These are phyloP conservation scores for Debaryomyces nepalensis DNA, from an alignment of 1,139 yeast species.

Conservation along the genomic window DNA sequence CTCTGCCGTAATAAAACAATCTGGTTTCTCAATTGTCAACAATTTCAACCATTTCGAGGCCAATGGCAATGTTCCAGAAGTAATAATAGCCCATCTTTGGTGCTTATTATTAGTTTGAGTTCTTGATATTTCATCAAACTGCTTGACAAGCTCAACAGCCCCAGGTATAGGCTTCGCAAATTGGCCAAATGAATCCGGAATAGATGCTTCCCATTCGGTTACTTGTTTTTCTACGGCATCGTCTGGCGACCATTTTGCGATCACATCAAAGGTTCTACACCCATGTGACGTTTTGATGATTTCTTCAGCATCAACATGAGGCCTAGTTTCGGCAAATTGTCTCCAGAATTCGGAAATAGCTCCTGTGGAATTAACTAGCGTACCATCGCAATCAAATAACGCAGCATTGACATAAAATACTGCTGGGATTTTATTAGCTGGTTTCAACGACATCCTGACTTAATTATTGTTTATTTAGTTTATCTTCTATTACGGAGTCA, in stretches of 20 bases:
- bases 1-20: slow-evolving; percentile 23
- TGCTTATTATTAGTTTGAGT: slow-evolving; percentile 19
- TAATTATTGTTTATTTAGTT: no score
- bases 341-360: slow-evolving; percentile 24
- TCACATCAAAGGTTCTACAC: slow-evolving; percentile 23
- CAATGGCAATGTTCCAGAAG: slow-evolving; percentile 23
- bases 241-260: slow-evolving; percentile 24
- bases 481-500: no score
- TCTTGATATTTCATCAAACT: slow-evolving; percentile 18
- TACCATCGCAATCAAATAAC: slow-evolving; percentile 23
- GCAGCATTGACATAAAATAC: slow-evolving; percentile 22
- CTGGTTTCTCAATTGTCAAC: slow-evolving; percentile 21
- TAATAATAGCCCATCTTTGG: slow-evolving; percentile 23
- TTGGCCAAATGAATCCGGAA: slow-evolving; percentile 22
- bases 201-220: slow-evolving; percentile 21
- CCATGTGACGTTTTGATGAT: slow-evolving; percentile 23
- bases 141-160: slow-evolving; percentile 20
- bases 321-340: slow-evolving; percentile 21
- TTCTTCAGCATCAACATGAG: slow-evolving; percentile 23
- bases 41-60: slow-evolving; percentile 23
- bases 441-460: slow-evolving; percentile 13
- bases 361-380: slow-evolving; percentile 23
- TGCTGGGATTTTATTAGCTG: slow-evolving; percentile 19
- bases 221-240: slow-evolving; percentile 23
- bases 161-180: slow-evolving; percentile 22